Conservation (phyloP, 2,329 filamentous ascomycete species). For the Anisogramma anomala region DNA sequence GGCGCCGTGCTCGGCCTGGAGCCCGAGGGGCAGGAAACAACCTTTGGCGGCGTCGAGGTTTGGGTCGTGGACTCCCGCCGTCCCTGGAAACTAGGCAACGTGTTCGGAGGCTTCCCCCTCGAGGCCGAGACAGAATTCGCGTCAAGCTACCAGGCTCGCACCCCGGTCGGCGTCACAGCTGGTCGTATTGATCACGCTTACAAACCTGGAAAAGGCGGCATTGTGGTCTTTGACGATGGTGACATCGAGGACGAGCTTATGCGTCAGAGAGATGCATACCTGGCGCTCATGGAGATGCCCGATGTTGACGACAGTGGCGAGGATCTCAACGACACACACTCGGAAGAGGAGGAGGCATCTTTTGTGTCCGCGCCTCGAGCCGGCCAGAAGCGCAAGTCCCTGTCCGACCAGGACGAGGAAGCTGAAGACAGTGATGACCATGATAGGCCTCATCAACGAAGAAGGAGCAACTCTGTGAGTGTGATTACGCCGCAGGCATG, state of each 20-base stretch:
- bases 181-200: conserved; percentile 64
- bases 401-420: conserved; percentile 58
- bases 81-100: conserved; percentile 89
- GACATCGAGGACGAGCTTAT: conserved; percentile 78
- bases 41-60: conserved; percentile 77
- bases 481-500: not conserved
- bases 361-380: conserved; percentile 24
- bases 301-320: conserved; percentile 68
- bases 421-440: conserved; percentile 64
- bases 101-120: conserved; percentile 65
- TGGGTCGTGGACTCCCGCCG: conserved; percentile 88
- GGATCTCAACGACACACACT: conserved; percentile 45
- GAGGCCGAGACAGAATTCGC: conserved; percentile 39
- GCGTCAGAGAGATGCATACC: conserved; percentile 68
- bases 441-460: conserved; percentile 63
- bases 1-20: conserved; percentile 68
- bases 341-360: conserved; percentile 40
- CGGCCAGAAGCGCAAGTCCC: conserved; percentile 69
- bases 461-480: conserved; percentile 78
- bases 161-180: conserved; percentile 55
- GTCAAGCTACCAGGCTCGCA: conserved; percentile 36
- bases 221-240: conserved; percentile 91
- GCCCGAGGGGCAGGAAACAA: conserved; percentile 50
- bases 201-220: conserved; percentile 68
- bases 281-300: conserved; percentile 81